phyloP scores from a whole-genome alignment of 2,329 filamentous ascomycete species.

The Botrytis porri region DNA sequence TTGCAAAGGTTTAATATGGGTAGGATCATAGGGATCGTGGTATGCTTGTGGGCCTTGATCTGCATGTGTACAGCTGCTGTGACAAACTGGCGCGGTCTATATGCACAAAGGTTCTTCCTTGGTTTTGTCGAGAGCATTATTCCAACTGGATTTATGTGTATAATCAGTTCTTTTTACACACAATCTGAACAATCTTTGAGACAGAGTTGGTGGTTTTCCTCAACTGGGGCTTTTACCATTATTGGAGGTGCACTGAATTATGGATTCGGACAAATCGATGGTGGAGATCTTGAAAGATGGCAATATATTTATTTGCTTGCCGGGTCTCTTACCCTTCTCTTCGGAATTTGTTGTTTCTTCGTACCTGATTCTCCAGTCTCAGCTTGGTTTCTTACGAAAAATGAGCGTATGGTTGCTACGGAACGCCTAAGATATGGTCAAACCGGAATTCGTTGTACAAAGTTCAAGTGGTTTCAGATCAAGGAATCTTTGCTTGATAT shows the following conservation, averaged over 20 bases:
- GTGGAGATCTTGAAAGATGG: slow-evolving; percentile 57
- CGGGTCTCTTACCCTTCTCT: slow-evolving; percentile 57
- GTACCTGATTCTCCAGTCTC: slow-evolving; percentile 63
- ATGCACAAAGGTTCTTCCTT: slow-evolving; percentile 62
- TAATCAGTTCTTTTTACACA: slow-evolving; percentile 61
- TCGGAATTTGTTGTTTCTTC: slow-evolving; percentile 62
- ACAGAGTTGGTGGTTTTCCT: slow-evolving; percentile 66
- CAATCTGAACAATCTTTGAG: slow-evolving; percentile 62
- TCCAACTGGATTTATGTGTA: slow-evolving; percentile 64
- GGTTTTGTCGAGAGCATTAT: slow-evolving; percentile 62
- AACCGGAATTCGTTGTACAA: slow-evolving; percentile 59
- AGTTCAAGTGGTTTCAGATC: slow-evolving; percentile 58
- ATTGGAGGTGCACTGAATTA: slow-evolving; percentile 64
- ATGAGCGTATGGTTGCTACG: slow-evolving; percentile 62
- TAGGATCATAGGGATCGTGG: slow-evolving; percentile 60
- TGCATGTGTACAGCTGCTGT: slow-evolving; percentile 70
- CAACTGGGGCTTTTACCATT: slow-evolving; percentile 53
- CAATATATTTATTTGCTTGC: slow-evolving; percentile 57
- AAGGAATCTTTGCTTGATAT: slow-evolving; percentile 56
- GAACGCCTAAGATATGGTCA: slow-evolving; percentile 61
- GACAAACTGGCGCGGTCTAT: slow-evolving; percentile 60
- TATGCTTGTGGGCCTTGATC: slow-evolving; percentile 63
- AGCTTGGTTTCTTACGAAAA: slow-evolving; percentile 65
- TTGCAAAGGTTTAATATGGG: slow-evolving; percentile 66
- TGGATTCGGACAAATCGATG: slow-evolving; percentile 60